phyloP scores from a whole-genome alignment of 1,139 yeast species.

The Geotrichum bryndzae region DNA sequence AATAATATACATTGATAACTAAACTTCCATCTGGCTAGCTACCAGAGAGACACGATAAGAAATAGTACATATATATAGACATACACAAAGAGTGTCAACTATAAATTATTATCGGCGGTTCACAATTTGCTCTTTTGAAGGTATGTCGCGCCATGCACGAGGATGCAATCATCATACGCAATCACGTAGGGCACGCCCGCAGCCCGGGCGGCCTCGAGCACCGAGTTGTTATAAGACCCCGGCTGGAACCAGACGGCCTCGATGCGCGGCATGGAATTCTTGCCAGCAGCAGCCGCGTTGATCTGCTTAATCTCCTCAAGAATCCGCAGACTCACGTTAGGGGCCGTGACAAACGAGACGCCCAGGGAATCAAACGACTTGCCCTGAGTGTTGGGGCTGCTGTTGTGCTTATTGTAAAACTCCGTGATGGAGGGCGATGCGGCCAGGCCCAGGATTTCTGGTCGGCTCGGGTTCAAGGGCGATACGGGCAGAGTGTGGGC shows the following conservation, averaged over 20 bases:
- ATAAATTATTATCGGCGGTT: not conserved
- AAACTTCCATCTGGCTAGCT: not conserved
- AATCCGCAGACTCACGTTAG: constrained; percentile 48
- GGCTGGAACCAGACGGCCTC: constrained; percentile 80
- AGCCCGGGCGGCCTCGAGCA: constrained; percentile 42
- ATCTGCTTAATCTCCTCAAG: constrained; percentile 40
- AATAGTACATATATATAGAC: not conserved
- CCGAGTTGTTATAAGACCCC: constrained; percentile 59
- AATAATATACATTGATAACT: not conserved
- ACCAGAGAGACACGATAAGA: not conserved
- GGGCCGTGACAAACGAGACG: constrained; percentile 60
- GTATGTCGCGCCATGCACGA: constrained; percentile 62
- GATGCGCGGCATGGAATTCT: constrained; percentile 32
- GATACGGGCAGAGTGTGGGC: constrained; percentile 52
- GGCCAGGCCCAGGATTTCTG: constrained; percentile 44
- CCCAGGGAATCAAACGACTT: constrained; percentile 1
- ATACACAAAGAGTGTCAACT: not conserved
- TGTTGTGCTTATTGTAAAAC: constrained; percentile 33
- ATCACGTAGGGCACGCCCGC: constrained; percentile 39
- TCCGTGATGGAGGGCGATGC: constrained; percentile 39
- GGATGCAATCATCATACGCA: constrained; percentile 60
- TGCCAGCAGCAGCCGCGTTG: constrained; percentile 22
- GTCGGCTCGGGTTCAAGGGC: constrained; percentile 57
- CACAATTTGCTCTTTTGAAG: constrained; percentile 29
- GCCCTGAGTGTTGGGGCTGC: constrained; percentile 9